A percentile compares a stretch with the other conserved stretches of the same genome.
Evolutionary conservation across 2,329 filamentous ascomycete genomes (phyloP).

Genomic region (Mariannaea elegans): DNA sequence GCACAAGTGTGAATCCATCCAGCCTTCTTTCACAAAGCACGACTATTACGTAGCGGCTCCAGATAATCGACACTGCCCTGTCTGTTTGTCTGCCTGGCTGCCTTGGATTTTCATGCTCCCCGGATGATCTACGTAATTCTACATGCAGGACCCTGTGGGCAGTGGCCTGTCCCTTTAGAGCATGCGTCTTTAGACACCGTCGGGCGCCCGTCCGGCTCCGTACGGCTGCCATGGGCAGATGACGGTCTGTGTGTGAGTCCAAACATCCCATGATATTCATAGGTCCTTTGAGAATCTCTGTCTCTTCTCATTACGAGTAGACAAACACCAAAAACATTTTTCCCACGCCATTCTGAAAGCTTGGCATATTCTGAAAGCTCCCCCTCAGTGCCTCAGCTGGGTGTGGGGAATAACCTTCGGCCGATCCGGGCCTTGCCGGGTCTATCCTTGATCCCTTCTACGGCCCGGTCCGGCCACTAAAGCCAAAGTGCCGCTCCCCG

Average conservation of each 20-base stretch:
- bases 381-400: background rate
- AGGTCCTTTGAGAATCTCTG: background rate
- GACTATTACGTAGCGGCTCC: background rate
- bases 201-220: background rate
- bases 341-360: background rate
- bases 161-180: background rate
- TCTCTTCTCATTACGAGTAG: background rate
- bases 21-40: no score
- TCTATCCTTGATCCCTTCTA: slow-evolving; percentile 23
- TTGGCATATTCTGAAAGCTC: background rate
- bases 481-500: slow-evolving; percentile 12
- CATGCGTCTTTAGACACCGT: slow-evolving; percentile 11
- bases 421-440: slow-evolving; percentile 23
- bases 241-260: slow-evolving; percentile 9
- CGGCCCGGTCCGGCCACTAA: slow-evolving; percentile 37
- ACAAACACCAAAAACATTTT: background rate
- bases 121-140: background rate
- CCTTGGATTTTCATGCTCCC: background rate
- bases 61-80: background rate
- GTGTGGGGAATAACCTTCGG: slow-evolving; percentile 24
- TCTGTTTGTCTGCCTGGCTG: background rate
- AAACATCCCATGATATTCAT: background rate
- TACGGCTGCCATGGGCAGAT: slow-evolving; percentile 5
- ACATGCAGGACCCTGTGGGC: background rate
- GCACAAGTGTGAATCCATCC: no score